Evolutionary conservation across 306 rosid species (phyloP).

Genomic region (Rubus idaeus): DNA sequence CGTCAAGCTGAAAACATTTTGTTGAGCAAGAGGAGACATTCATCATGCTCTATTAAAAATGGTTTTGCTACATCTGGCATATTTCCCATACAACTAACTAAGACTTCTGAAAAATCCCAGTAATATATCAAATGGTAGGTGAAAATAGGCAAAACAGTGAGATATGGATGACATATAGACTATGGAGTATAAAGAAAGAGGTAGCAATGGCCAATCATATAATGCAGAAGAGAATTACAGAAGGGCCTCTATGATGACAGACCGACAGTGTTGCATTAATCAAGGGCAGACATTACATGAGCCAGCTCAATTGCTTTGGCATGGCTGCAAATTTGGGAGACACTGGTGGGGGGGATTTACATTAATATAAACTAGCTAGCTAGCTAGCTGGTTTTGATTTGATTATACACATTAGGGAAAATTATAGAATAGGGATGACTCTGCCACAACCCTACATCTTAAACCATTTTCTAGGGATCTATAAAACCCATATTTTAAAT

Average conservation of each 20-base stretch:
- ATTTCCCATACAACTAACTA: conserved; percentile 18
- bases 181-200: conserved; percentile 14
- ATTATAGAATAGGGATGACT: conserved; percentile 27
- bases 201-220: conserved; percentile 27
- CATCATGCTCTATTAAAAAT: conserved; percentile 12
- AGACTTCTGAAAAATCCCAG: conserved; percentile 18
- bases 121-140: conserved; percentile 22
- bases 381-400: not conserved
- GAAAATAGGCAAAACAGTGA: conserved; percentile 29
- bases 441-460: conserved; percentile 37
- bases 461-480: conserved; percentile 48
- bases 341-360: conserved; percentile 1
- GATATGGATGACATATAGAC: conserved; percentile 34
- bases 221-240: conserved; percentile 24
- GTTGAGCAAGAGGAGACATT: not conserved
- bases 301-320: conserved; percentile 93
- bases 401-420: not conserved
- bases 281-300: conserved; percentile 70
- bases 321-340: conserved; percentile 52
- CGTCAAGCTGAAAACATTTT: not conserved
- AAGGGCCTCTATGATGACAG: conserved; percentile 36
- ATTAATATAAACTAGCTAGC: not conserved
- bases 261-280: conserved; percentile 61
- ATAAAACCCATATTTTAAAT: conserved; percentile 9
- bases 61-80: conserved; percentile 20